A percentile compares a stretch with the other conserved stretches of the same genome.
These are phyloP conservation scores for Dissoconium aciculare DNA, from an alignment of 2,329 filamentous ascomycete species.

Conservation along the genomic window DNA sequence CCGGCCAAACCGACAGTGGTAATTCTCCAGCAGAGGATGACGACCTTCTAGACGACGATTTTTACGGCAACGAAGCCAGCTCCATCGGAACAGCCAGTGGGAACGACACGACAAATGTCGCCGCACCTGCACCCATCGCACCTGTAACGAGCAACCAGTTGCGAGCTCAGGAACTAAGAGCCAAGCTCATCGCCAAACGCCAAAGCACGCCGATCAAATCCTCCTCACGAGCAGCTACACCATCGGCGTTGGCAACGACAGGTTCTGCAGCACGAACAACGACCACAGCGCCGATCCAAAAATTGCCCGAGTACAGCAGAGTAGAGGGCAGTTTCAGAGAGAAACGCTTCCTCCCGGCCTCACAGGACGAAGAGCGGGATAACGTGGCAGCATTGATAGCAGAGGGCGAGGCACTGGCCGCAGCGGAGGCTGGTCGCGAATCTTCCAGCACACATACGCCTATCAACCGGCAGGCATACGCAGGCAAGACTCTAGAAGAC, in stretches of 20 bases:
- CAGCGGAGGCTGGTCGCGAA: constrained; percentile 9
- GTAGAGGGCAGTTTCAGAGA: no score
- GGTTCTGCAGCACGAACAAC: neutral
- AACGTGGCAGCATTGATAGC: constrained; percentile 14
- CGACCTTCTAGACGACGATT: no score
- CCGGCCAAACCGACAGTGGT: no score
- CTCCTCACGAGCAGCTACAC: neutral
- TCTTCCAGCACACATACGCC: constrained; percentile 1
- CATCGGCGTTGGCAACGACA: neutral
- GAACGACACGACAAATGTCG: no score
- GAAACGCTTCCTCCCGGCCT: no score
- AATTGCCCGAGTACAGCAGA: neutral
- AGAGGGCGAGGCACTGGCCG: constrained; percentile 16
- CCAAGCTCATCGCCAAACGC: constrained; percentile 16
- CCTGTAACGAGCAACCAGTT: constrained; percentile 15
- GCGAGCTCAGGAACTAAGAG: constrained; percentile 22
- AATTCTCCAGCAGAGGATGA: no score
- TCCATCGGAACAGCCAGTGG: no score
- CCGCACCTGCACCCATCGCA: no score
- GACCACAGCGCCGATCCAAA: no score
- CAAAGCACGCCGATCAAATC: constrained; percentile 11
- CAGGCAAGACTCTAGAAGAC: neutral
- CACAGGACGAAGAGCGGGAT: neutral
- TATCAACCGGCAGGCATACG: constrained; percentile 1
- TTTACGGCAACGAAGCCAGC: no score